phyloP scores from a whole-genome alignment of 139 green algal species.

The Closterium sp. region DNA sequence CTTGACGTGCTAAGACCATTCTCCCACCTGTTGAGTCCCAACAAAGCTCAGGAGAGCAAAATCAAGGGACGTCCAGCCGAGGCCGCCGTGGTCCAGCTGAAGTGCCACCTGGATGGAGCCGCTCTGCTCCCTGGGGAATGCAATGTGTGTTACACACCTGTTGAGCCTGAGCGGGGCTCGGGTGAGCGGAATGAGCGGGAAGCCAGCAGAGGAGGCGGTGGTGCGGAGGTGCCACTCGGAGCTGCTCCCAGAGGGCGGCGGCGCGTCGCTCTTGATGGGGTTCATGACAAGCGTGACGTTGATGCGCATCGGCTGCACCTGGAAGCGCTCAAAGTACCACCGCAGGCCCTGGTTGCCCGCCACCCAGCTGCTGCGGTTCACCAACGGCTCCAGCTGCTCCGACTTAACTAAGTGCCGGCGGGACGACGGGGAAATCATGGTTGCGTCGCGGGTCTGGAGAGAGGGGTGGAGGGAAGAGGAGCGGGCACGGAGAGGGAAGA shows the following conservation, averaged over 20 bases:
- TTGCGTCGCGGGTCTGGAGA: background rate
- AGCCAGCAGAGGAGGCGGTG: background rate
- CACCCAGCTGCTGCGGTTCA: conserved; percentile 44
- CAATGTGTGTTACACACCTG: too few relatives aligned
- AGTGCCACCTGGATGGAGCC: background rate
- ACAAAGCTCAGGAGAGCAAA: conserved; percentile 55
- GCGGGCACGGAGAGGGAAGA: background rate
- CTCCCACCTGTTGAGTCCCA: conserved; percentile 49
- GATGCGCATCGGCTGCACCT: conserved; percentile 56
- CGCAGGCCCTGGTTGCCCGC: background rate
- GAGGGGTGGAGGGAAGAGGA: background rate
- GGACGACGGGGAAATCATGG: background rate
- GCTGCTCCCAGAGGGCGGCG: background rate
- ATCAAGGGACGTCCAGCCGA: conserved; percentile 51
- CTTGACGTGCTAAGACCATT: too few relatives aligned
- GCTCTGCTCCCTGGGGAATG: too few relatives aligned
- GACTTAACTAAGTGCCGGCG: background rate
- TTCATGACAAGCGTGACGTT: conserved; percentile 60
- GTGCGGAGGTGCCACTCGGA: background rate
- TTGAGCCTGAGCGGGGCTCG: conserved; percentile 59
- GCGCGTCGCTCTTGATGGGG: conserved; percentile 16
- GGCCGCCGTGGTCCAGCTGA: background rate
- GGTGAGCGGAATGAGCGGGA: conserved; percentile 58
- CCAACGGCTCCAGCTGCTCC: background rate
- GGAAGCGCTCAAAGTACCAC: conserved; percentile 51